Evolutionary conservation across 2,329 filamentous ascomycete genomes (phyloP), one percentile per base, ranked within the genome.

Genomic region (Aspergillus tubingensis): DNA sequence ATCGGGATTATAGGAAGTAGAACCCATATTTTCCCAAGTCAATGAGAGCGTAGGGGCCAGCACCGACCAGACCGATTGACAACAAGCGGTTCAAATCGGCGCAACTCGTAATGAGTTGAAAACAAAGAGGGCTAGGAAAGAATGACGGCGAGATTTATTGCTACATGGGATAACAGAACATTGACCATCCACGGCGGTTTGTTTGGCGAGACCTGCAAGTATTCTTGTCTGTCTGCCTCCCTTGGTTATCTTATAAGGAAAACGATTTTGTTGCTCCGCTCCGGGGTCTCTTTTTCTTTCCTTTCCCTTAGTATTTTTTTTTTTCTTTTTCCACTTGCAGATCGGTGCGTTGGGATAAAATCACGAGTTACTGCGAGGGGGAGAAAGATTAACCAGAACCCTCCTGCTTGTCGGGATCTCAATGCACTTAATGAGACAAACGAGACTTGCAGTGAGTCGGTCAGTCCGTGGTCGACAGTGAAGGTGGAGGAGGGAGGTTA

Each of bases 1-100:
- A 76, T 77, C 73, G 60, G 71, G 65, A 64, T 72, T 70, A 62
- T 71, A 71, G 63, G 69, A 70, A 65, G 70, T 66, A 63, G 70
- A 70, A 66, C 74, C 74, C 72, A 76, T 77, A 68, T 44, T 66
- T 67, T 60, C 57, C 64, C 66, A 63, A 61, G 53, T 56, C 59
- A 57, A 54, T 50, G 62, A 63, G 58, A 59, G 62, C 50, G 58
- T 62, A 64, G 57, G 58, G 64, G 59, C 61, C 67, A 65, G 61
- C 57, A 64, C 62, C 64, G 64, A 59, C 66, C 65, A 56, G 65
- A 62, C 65, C 65, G 62, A 62, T 64, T 58, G 52, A 60, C 50
- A 58, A 54, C 59, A 54, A 58, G 52, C 53, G 62, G 61, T 62
- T 65, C 58, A 63, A 62, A 62, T 50, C 59, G 59, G 65, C 59